Evolutionary conservation across 306 rosid species (phyloP).

Genomic region (Glycyrrhiza uralensis): DNA sequence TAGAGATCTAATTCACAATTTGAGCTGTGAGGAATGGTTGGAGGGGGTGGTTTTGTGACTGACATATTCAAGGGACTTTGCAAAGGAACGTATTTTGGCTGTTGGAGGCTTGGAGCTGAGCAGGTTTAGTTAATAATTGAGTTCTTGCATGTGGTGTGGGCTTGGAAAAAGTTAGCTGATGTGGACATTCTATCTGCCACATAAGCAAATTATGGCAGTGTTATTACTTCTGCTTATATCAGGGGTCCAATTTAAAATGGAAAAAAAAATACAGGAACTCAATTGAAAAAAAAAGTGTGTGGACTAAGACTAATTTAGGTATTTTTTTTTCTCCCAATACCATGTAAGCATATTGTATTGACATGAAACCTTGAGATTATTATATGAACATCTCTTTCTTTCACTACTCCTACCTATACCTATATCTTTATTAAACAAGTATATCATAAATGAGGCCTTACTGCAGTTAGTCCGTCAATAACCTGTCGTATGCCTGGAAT

Average conservation of each 20-base stretch:
- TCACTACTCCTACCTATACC: not conserved
- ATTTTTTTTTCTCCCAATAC: not conserved
- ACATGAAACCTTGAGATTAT: not conserved
- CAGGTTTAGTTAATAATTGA: conserved; percentile 38
- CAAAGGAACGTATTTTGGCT: conserved; percentile 43
- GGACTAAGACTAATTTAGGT: not conserved
- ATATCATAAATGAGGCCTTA: not conserved
- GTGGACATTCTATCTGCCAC: not conserved
- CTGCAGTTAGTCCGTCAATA: not conserved
- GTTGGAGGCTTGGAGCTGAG: conserved; percentile 51
- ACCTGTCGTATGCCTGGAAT: not conserved
- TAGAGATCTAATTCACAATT: conserved; percentile 36
- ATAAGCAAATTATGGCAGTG: not conserved
- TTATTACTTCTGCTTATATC: not conserved
- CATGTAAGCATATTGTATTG: not conserved
- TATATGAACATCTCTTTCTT: not conserved
- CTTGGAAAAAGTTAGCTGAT: not conserved
- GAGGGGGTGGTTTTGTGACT: conserved; percentile 55
- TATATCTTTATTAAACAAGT: not conserved
- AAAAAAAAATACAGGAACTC: not conserved
- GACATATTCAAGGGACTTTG: conserved; percentile 51
- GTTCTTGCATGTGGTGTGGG: not conserved
- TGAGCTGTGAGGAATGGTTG: conserved; percentile 62
- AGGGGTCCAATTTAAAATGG: conserved; percentile 5
- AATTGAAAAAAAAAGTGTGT: not conserved